These are phyloP conservation scores for Cutaneotrichosporon cavernicola DNA, from an alignment of 1,284 basidiomycete genomes.

Conservation along the genomic window DNA sequence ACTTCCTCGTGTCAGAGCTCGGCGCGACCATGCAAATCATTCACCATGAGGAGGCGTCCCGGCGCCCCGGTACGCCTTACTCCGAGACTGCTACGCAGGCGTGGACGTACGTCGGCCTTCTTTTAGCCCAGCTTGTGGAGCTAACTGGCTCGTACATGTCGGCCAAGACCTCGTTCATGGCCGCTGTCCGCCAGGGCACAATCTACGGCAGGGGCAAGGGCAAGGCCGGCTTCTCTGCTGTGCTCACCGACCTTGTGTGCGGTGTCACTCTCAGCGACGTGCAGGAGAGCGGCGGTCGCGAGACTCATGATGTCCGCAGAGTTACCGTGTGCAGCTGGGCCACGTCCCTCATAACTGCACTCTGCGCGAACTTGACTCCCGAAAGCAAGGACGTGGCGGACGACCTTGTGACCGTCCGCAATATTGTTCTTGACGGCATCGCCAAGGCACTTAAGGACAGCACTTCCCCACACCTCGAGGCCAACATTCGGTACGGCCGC, in stretches of 20 bases:
- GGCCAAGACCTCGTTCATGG: constrained; percentile 85
- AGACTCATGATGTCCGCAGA: constrained; percentile 21
- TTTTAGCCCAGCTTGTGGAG: constrained; percentile 90
- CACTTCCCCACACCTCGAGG: constrained; percentile 59
- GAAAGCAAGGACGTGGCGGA: constrained; percentile 73
- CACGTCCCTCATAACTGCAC: constrained; percentile 83
- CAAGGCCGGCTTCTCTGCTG: constrained; percentile 49
- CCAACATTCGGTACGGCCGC: constrained; percentile 81
- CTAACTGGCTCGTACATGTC: constrained; percentile 87
- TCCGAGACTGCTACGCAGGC: constrained; percentile 14
- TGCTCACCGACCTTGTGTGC: constrained; percentile 73
- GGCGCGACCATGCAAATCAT: constrained; percentile 23
- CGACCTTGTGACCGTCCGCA: constrained; percentile 81
- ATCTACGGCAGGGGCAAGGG: constrained; percentile 55
- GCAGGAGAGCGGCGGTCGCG: constrained; percentile 16
- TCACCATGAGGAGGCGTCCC: constrained; percentile 21
- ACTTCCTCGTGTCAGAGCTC: constrained; percentile 39
- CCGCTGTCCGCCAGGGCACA: constrained; percentile 64
- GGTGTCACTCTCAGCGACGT: constrained; percentile 62
- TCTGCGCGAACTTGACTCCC: constrained; percentile 75
- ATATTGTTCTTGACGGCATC: constrained; percentile 84
- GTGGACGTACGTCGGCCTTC: constrained; percentile 68
- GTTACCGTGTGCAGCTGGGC: constrained; percentile 72
- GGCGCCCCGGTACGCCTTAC: constrained; percentile 15
- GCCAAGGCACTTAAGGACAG: constrained; percentile 83